Base-by-base conservation (phyloP, 2,329 filamentous ascomycete species). In the Dryadomyces quercus-mongolicae region DNA sequence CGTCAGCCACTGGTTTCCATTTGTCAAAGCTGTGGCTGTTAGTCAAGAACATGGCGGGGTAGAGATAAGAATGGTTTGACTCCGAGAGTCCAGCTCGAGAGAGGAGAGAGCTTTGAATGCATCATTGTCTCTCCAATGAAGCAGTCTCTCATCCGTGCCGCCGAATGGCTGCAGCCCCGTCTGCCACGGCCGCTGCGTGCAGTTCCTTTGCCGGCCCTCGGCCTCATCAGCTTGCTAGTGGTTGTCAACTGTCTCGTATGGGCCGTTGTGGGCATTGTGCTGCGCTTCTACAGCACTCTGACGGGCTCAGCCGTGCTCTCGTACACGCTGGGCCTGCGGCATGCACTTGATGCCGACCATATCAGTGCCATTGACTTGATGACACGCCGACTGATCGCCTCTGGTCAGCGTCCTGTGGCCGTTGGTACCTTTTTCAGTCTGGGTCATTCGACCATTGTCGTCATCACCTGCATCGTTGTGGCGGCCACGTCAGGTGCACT, bases 321-420 rank as follows among this genome's bases (percentile, higher is more conserved):
- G 25, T 97, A 94, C 68, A 88, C 88, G 0, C 78, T 97, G 12
- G 92, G 92, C 2, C 78, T 97, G 13, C 85, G 92, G 45, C 92
- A 97, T 73, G 92, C 92, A n/a, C 81, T 97, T 47, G 93, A 97
- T 64, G 93, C 92, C n/a, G 92, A 97, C 69, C 93, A 97, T 67
- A 80, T 78, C 63, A 70, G 70, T 62, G 92, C 91, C 59, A 98
- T 97, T 63, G 92, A 97, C 69, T 78, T 97, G 42, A 95, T 94
- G 84, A 97, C 93, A 1, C 80, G 93, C 3, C 83, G 92, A 7
- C 80, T 97, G 22, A 82, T 97, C 42, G 91, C 91, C 0, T 80
- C 87, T 0, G 90, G 89, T 18, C 88, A 93, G 64, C 81, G 81
- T 1, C 91, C 92, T 2, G 90, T 94, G 12, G 92, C 91, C 0